These are phyloP conservation scores for Cercospora sp. DNA, from an alignment of 2,329 filamentous ascomycete genomes.

Conservation along the genomic window DNA sequence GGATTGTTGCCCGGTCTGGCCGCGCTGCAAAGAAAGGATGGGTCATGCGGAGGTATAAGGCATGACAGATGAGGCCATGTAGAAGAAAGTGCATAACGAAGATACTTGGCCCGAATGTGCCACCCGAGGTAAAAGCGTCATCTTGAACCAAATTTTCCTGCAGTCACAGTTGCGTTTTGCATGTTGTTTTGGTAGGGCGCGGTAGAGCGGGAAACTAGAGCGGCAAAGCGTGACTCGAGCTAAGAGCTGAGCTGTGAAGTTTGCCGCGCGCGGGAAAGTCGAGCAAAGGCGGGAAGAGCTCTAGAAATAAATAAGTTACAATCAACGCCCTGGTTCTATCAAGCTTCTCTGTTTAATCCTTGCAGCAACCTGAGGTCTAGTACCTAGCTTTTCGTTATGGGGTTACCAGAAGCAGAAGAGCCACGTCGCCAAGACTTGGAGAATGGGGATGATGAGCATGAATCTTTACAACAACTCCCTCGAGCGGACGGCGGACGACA, in stretches of 20 bases:
- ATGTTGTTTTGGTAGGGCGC: background rate
- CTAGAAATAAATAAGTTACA: background rate
- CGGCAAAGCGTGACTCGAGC: background rate
- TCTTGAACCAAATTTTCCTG: background rate
- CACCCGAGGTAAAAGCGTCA: background rate
- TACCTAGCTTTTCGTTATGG: background rate
- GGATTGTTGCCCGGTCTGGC: background rate
- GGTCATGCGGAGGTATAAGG: background rate
- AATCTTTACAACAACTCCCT: background rate
- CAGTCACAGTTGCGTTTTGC: background rate
- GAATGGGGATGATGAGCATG: background rate
- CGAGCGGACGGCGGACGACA: background rate
- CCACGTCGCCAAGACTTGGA: background rate
- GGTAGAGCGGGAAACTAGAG: background rate
- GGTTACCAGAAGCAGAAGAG: background rate
- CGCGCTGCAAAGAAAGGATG: background rate
- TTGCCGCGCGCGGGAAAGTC: background rate
- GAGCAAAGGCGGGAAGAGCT: background rate
- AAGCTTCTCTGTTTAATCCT: background rate
- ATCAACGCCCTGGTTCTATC: background rate
- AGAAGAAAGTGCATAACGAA: background rate
- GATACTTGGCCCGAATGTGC: background rate
- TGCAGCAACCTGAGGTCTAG: background rate
- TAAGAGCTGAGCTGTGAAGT: background rate
- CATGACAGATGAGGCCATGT: background rate